phyloP scores from a whole-genome alignment of 805 yeast genomes.

The Phaffomyces antillensis region DNA sequence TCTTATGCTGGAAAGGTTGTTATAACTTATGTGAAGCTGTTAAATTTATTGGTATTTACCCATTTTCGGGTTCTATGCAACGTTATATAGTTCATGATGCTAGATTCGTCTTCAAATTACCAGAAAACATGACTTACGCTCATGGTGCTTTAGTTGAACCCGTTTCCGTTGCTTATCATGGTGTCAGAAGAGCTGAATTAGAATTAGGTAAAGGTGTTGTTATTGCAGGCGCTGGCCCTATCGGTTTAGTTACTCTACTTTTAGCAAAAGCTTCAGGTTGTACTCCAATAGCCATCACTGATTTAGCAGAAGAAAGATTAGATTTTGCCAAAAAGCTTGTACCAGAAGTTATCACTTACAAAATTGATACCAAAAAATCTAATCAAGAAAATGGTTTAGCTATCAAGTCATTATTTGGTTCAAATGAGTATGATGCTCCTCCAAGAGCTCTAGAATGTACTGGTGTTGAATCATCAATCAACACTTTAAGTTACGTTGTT shows the following conservation, averaged over 20 bases:
- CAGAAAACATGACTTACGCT: slow-evolving; percentile 37
- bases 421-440: slow-evolving; percentile 32
- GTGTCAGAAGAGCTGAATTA: slow-evolving; percentile 40
- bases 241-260: slow-evolving; percentile 10
- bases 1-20: slow-evolving; percentile 32
- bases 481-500: slow-evolving; percentile 38
- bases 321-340: slow-evolving; percentile 39
- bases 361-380: slow-evolving; percentile 28
- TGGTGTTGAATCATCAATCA: slow-evolving; percentile 43
- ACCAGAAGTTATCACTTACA: slow-evolving; percentile 40
- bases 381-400: slow-evolving; percentile 32
- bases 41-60: slow-evolving; percentile 31
- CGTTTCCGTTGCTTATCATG: slow-evolving; percentile 46
- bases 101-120: slow-evolving; percentile 30
- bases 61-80: slow-evolving; percentile 34
- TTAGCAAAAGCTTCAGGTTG: slow-evolving; percentile 20
- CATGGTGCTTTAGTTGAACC: slow-evolving; percentile 55
- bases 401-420: slow-evolving; percentile 30
- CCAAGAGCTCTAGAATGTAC: slow-evolving; percentile 46
- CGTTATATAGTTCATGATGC: slow-evolving; percentile 28
- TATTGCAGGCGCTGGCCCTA: slow-evolving; percentile 13
- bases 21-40: slow-evolving; percentile 34
- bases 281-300: slow-evolving; percentile 44
- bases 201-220: slow-evolving; percentile 41
- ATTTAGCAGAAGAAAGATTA: slow-evolving; percentile 37